Base-by-base conservation (phyloP, 2,329 filamentous ascomycete genomes). In the Lachnellula suecica region DNA sequence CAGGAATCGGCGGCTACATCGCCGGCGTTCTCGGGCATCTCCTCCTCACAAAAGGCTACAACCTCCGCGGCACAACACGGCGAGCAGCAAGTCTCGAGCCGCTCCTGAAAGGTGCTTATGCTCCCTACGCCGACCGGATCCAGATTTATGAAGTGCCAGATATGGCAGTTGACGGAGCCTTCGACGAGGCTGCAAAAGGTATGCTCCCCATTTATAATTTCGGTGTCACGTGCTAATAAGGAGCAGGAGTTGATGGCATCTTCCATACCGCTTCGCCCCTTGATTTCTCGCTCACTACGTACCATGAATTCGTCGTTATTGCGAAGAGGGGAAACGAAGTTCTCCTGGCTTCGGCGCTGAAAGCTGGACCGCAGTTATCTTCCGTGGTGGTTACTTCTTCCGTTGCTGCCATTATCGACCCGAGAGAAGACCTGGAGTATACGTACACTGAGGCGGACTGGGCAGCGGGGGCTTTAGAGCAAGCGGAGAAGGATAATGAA, bases 301-400 rank as follows among this genome's bases (percentile, higher is more conserved):
- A 69, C 55, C 63, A 67, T 35, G 35, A 61, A 6, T 57, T 58
- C 23, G 62, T 69, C 22, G 53, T 55, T 10, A 49, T 56, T 5
- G 59, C 65, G 4, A 59, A 64, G 5, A 59, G 57, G 22, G 63
- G 68, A 1, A 65, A 61, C 4, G 62, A 64, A 10, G 57, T 57
- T 0, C 25, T 67, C 6, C 67, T 71, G 3, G 54, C 58, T 24
- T 59, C 59, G 1, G 67, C 68, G 0, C 56, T 65, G 24, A 69
- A 70, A 56, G 56, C 59, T 3, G 68, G 66, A 2, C 55, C 69
- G 0, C 64, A 63, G 4, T 64, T 79, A 0, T 70, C 68, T 49
- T 65, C 71, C 1, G 70, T 77, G 25, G 71, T 78, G 4, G 57
- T 71, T 34, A 75, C 72, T 0, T 71, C 68, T 17, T 73, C 71